Evolutionary conservation across 2,329 filamentous ascomycete species (phyloP).

Genomic region (Rachicladosporium sp.): DNA sequence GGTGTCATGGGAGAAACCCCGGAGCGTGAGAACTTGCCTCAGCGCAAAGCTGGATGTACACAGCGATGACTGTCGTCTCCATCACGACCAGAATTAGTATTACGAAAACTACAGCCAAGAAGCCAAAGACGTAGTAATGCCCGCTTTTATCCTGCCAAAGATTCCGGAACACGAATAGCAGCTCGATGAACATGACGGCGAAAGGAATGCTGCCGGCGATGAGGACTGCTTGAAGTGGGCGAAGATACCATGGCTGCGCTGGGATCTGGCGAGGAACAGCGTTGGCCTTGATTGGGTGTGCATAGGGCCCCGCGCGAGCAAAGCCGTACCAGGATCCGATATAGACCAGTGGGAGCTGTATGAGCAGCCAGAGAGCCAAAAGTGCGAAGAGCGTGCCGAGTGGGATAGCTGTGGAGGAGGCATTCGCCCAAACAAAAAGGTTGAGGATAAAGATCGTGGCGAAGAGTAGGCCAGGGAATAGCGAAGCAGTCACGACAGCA

Average conservation of each 20-base stretch:
- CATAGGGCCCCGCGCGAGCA: slow-evolving; percentile 54
- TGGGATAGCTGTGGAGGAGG: slow-evolving; percentile 75
- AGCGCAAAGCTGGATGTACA: slow-evolving; percentile 69
- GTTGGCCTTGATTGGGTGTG: slow-evolving; percentile 69
- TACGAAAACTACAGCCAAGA: slow-evolving; percentile 59
- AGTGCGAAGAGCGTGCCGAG: slow-evolving; percentile 67
- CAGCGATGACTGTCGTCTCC: slow-evolving; percentile 71
- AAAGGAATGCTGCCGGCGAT: slow-evolving; percentile 72
- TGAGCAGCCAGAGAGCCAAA: slow-evolving; percentile 66
- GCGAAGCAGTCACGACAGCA: slow-evolving; percentile 56
- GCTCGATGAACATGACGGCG: slow-evolving; percentile 76
- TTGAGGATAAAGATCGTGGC: slow-evolving; percentile 66
- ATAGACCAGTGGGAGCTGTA: slow-evolving; percentile 77
- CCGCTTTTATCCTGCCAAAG: slow-evolving; percentile 84
- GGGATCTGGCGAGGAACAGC: slow-evolving; percentile 62
- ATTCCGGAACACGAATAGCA: slow-evolving; percentile 76
- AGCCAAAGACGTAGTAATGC: slow-evolving; percentile 87
- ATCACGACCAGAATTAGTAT: slow-evolving; percentile 66
- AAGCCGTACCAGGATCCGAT: slow-evolving; percentile 68
- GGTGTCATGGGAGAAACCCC: too few species aligned
- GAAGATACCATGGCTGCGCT: slow-evolving; percentile 61
- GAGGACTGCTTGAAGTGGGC: slow-evolving; percentile 50
- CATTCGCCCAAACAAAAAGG: slow-evolving; percentile 81
- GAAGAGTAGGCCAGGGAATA: slow-evolving; percentile 72
- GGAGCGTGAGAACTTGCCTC: slow-evolving; percentile 41